Conservation (phyloP, 148 eudicot species). For the Dianthus caryophyllus region DNA sequence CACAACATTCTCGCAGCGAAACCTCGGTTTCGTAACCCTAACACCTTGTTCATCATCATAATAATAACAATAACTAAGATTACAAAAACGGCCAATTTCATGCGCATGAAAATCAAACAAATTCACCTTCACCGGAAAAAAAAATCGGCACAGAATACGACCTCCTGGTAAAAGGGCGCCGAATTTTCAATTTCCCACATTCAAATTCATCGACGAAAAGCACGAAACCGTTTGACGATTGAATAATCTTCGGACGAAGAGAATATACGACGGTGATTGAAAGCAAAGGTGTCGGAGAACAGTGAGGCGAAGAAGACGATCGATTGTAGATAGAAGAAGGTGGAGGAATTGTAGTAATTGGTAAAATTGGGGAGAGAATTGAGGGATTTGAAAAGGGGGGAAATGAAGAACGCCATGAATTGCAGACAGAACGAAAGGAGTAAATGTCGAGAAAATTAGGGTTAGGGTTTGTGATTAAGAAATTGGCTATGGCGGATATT, state of each 20-base stretch:
- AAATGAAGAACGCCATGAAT: constrained; percentile 19
- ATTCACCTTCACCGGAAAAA: not conserved
- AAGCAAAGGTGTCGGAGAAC: not conserved
- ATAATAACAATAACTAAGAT: not conserved
- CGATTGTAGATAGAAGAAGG: not conserved
- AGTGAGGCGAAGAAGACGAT: not conserved
- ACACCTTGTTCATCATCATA: too few species aligned
- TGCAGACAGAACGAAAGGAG: constrained; percentile 14
- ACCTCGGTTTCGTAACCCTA: not conserved
- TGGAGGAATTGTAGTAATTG: not conserved
- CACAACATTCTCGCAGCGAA: not conserved
- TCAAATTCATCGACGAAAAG: not conserved
- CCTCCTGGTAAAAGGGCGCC: not conserved
- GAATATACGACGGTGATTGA: not conserved
- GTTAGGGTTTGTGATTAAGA: not conserved
- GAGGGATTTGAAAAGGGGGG: not conserved
- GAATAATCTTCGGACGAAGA: not conserved
- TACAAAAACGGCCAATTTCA: not conserved
- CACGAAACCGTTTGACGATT: not conserved
- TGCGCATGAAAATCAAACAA: not conserved
- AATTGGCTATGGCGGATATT: constrained; percentile 10
- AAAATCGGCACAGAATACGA: not conserved
- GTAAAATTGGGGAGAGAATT: constrained; percentile 10
- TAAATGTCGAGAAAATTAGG: not conserved
- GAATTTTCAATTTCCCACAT: not conserved